These are phyloP conservation scores for Rhodofomes roseus DNA, from an alignment of 1,284 basidiomycete genomes.

Conservation along the genomic window DNA sequence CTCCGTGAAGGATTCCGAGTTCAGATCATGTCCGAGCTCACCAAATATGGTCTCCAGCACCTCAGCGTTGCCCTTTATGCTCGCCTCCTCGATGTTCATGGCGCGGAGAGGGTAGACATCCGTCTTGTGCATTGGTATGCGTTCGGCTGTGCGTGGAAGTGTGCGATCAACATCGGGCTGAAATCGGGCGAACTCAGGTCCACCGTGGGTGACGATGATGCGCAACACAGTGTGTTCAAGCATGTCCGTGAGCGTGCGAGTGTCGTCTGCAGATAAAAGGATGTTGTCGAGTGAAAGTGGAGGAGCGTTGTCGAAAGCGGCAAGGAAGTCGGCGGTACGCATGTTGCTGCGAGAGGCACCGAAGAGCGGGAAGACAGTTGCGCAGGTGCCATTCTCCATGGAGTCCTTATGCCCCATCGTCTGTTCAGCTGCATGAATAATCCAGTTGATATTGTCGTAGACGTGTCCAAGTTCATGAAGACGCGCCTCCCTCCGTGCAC, in stretches of 20 bases:
- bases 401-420: constrained; percentile 28
- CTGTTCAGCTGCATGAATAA: constrained; percentile 29
- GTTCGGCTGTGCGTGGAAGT: neutral
- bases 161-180: neutral
- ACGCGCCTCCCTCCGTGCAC: constrained; percentile 16
- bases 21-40: constrained; percentile 9
- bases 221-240: constrained; percentile 15
- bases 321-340: neutral
- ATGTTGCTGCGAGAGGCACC: neutral
- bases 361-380: neutral
- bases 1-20: neutral
- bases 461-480: constrained; percentile 16
- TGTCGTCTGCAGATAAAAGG: neutral
- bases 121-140: constrained; percentile 24
- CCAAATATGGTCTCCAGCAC: constrained; percentile 30
- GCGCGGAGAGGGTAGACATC: constrained; percentile 30
- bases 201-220: constrained; percentile 29
- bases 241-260: constrained; percentile 5
- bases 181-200: constrained; percentile 17
- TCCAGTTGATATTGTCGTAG: constrained; percentile 36
- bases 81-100: constrained; percentile 38
- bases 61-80: constrained; percentile 32
- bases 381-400: constrained; percentile 22
- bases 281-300: neutral
- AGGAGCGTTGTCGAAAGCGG: neutral